These are phyloP conservation scores for Chaetomium fimeti DNA, from an alignment of 495 filamentous ascomycete genomes.

Conservation along the genomic window DNA sequence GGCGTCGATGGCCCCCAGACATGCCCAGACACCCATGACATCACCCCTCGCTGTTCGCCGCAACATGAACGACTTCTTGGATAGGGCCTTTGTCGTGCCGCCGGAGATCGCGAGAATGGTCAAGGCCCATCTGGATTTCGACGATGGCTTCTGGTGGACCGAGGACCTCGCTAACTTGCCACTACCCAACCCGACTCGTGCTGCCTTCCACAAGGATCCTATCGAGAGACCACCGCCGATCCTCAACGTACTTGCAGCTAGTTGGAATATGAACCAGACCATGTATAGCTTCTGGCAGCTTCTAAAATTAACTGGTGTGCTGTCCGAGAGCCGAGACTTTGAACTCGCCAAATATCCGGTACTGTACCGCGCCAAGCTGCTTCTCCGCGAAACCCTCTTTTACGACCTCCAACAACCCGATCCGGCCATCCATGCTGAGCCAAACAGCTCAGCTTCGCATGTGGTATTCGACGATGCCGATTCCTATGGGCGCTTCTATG, in stretches of 20 bases:
- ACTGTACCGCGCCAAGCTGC: constrained; percentile 49
- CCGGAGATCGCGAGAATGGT: constrained; percentile 42
- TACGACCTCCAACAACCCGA: constrained; percentile 50
- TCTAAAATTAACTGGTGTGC: constrained; percentile 43
- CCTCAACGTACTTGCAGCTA: constrained; percentile 45
- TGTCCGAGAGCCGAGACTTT: constrained; percentile 43
- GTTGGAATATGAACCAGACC: constrained; percentile 48
- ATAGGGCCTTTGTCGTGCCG: constrained; percentile 43
- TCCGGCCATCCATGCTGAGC: constrained; percentile 46
- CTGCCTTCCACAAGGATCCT: constrained; percentile 43
- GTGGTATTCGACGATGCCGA: constrained; percentile 45
- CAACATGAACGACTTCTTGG: constrained; percentile 52
- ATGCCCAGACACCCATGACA: constrained; percentile 50
- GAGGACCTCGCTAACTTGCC: constrained; percentile 48
- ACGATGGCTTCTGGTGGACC: constrained; percentile 54
- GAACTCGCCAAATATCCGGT: constrained; percentile 46
- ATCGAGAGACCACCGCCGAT: constrained; percentile 45
- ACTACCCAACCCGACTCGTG: constrained; percentile 43
- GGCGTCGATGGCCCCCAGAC: constrained; percentile 47
- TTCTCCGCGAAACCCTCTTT: constrained; percentile 51
- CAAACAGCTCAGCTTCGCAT: constrained; percentile 38
- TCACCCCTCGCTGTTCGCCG: constrained; percentile 49
- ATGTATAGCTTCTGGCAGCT: constrained; percentile 49
- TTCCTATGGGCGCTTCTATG: constrained; percentile 44
- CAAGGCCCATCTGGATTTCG: constrained; percentile 46